phyloP scores from a whole-genome alignment of 2,329 filamentous ascomycete species.

The Davidsoniella neocaledoniae region DNA sequence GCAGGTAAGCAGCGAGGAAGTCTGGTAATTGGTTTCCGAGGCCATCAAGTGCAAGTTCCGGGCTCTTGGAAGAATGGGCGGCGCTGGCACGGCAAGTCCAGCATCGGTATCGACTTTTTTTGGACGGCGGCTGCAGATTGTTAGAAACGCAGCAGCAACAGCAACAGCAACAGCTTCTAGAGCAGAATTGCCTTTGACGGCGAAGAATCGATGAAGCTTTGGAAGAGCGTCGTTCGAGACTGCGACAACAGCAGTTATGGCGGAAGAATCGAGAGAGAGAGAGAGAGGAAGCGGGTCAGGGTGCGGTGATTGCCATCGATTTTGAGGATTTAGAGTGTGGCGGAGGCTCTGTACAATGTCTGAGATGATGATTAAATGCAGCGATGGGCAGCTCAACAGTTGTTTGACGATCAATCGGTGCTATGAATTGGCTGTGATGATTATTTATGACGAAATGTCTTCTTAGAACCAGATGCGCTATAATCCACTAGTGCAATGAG shows the following conservation, averaged over 20 bases:
- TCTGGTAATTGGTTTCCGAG: background rate
- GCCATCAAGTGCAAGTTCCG: constrained; percentile 11
- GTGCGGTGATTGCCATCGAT: too few species aligned
- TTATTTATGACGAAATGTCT: too few species aligned
- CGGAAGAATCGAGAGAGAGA: background rate
- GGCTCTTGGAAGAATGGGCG: constrained; percentile 10
- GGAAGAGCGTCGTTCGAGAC: background rate
- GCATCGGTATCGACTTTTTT: constrained; percentile 9
- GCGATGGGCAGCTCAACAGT: background rate
- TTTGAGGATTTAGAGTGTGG: too few species aligned
- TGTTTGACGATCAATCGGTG: background rate
- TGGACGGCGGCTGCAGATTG: background rate
- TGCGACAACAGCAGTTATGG: background rate
- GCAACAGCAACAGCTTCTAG: background rate
- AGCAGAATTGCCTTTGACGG: background rate
- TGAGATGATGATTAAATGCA: too few species aligned
- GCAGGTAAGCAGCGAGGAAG: background rate
- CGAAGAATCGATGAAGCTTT: background rate
- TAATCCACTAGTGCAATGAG: too few species aligned
- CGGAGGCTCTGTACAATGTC: too few species aligned
- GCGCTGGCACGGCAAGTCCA: constrained; percentile 11
- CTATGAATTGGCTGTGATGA: background rate
- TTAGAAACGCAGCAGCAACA: background rate
- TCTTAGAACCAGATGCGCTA: too few species aligned
- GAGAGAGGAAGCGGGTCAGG: too few species aligned